Base-by-base conservation (phyloP, 2,329 filamentous ascomycete species). In the Diaporthe capsici region DNA sequence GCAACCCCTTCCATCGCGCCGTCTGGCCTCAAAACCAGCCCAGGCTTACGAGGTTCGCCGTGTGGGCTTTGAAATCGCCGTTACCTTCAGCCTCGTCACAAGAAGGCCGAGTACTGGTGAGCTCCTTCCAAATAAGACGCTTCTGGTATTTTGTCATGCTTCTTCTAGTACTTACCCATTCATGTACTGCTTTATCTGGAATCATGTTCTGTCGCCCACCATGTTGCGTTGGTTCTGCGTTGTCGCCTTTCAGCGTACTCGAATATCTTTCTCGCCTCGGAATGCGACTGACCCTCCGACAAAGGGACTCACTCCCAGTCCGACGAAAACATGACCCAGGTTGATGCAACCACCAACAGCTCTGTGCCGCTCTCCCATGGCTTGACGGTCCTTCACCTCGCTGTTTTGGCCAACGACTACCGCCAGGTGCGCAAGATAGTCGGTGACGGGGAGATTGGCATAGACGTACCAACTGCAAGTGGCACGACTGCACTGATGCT, bases 401-500 rank as follows among this genome's bases (percentile, higher is more conserved):
- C 73, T 20, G 67, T 75, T 0, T 28, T 75, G 4, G 0, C 20
- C 0, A 15, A 58, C 10, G 22, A 72, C 28, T 10, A 7, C 4
- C 2, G 13, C 15, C 3, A 63, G 2, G 47, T 72, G 3, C 73
- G 47, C 17, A n/a, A 37, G 15, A 31, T 75, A 1, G 31, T 55
- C 13, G 0, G 8, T 10, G 25, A 51, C 3, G 5, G 57, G 3
- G 65, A 63, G 55, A 4, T 10, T 9, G 65, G 42, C 0, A 31
- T 71, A 0, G 34, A 75, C 20, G 39, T 5, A 8, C 42, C 17
- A 0, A 61, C 73, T 1, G 25, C 44, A 1, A 57, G 4, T 1
- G 65, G 65, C 3, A 20, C 44, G 28, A 74, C 73, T 4, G 34
- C 73, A 1, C 17, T 71, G 0, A 74, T 74, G 73, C 15, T 74